Evolutionary conservation across 805 yeast genomes (phyloP), one percentile per base, ranked within the genome.

Genomic region (Candida stauntonica): DNA sequence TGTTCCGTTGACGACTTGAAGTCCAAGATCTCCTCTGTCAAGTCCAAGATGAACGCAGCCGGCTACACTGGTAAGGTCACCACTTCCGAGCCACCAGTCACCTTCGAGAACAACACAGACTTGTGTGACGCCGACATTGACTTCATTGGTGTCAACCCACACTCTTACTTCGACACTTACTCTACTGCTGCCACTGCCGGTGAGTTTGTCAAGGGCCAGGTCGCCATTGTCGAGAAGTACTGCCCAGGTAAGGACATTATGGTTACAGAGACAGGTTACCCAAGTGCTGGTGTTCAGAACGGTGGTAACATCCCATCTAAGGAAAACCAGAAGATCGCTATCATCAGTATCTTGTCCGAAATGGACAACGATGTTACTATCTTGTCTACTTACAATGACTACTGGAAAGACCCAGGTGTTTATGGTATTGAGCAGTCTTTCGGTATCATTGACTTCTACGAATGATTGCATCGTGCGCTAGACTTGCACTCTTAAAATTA

Each of bases 201-300:
- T 32, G 32, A 66, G 7, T 89, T 84, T 52, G 77, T 86, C 31
- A 61, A 66, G 35, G 76, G 77, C 23, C 94, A 89, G 64, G 66
- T 76, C 45, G 60, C 52, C 17, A 57, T 79, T 41, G 79, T 79
- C 18, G 62, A 71, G 48, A 62, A 60, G 13, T 63, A 69, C 32
- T 88, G 96, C 36, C 65, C 73, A 20, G 63, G 66, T 41, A 66
- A 71, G 59, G 60, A 64, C 7, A 79, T 85, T 26, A 48, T 67
- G 16, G 77, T 88, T 39, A 80, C 94, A 16, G 96, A 88, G 63
- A 87, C 96, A 5, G 96, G 96, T 31, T 88, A 86, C 59, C 96
- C 96, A 52, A 76, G 81, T 50, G 65, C 68, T 29, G 96, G 96
- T 54, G 58, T 57, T 43, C 66, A 70, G 41, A 78, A 86, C 55